Percentiles rank a stretch among this genome's conserved stretches.
Conservation (phyloP, 345 rosid species). For the Citrus sp. region DNA sequence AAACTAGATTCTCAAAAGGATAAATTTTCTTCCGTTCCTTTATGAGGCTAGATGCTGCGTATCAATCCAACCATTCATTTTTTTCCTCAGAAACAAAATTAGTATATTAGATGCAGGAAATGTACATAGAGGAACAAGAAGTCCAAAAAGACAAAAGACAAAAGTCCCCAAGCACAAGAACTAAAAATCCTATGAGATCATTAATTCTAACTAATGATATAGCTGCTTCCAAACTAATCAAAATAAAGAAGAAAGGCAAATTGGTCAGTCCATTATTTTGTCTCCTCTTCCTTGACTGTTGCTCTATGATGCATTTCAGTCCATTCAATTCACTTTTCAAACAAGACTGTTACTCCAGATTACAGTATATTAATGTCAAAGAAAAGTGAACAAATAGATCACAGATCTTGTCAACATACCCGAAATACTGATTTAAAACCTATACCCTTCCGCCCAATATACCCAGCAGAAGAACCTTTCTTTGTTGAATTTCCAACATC, state of each 20-base stretch:
- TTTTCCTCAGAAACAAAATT: too few species aligned
- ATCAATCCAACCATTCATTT: not conserved
- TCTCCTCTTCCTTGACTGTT: not conserved
- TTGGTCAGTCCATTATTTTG: not conserved
- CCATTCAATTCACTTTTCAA: not conserved
- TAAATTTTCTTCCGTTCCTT: not conserved
- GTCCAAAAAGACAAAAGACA: too few species aligned
- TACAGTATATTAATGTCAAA: not conserved
- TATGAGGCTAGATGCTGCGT: not conserved
- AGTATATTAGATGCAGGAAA: too few species aligned
- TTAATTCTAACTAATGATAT: too few species aligned
- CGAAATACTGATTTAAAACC: slow-evolving; percentile 99
- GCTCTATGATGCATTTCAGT: not conserved
- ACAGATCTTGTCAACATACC: slow-evolving; percentile 40
- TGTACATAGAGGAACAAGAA: too few species aligned
- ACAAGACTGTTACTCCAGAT: not conserved
- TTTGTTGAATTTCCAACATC: slow-evolving; percentile 95
- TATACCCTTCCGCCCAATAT: slow-evolving; percentile 95
- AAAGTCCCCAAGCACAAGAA: too few species aligned
- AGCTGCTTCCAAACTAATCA: too few species aligned
- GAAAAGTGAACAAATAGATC: not conserved
- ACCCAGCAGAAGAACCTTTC: slow-evolving; percentile 75
- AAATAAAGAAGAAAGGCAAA: too few species aligned
- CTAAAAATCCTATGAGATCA: too few species aligned
- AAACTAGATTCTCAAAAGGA: not conserved